Evolutionary conservation across 1,284 basidiomycete genomes (phyloP), one percentile per base, ranked within the genome.

Genomic region (Takashimella tepidaria): DNA sequence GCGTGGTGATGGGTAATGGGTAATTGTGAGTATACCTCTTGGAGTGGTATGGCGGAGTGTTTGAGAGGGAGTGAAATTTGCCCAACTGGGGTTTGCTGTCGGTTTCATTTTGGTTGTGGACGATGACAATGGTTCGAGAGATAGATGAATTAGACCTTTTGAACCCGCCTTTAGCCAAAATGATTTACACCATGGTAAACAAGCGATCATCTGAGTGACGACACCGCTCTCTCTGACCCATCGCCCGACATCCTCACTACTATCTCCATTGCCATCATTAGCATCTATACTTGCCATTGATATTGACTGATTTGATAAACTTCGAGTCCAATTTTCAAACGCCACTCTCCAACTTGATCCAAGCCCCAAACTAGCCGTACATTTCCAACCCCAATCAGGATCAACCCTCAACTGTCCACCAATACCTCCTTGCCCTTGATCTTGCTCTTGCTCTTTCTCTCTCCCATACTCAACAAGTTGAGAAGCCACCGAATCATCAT

Each of bases 151-250:
- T 12, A 77, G 61, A 12, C 80, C 80, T 48, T 76, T 75, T 16
- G 80, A 77, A 13, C 91, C 91, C 54, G 85, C 88, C 74, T 96
- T 96, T 66, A 95, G 79, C 67, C 93, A 78, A 41, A 93, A 76
- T 57, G 86, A 81, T 56, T 84, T 81, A 72, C 93, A 86, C 74
- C 88, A 87, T 0, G 90, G 88, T 5, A 93, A 79, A 16, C 90
- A 79, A 54, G 84, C 81, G 45, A 90, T 75, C 13, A 88, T 87
- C 83, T 87, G 90, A 62, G 88, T 86, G 0, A 83, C 82, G 25
- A 88, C 69, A 2, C 89, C 89, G 41, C 82, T 72, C 20, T 84
- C 78, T 10, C 82, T 67, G 12, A 92, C 78, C 78, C 88, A 89
- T 1, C 79, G 76, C 19, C 88, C 74, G 16, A 78, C 77, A 8